Percentiles rank a stretch among this genome's conserved stretches.
Conservation (phyloP, 2,329 filamentous ascomycete genomes). For the Metarhizium anisopliae region DNA sequence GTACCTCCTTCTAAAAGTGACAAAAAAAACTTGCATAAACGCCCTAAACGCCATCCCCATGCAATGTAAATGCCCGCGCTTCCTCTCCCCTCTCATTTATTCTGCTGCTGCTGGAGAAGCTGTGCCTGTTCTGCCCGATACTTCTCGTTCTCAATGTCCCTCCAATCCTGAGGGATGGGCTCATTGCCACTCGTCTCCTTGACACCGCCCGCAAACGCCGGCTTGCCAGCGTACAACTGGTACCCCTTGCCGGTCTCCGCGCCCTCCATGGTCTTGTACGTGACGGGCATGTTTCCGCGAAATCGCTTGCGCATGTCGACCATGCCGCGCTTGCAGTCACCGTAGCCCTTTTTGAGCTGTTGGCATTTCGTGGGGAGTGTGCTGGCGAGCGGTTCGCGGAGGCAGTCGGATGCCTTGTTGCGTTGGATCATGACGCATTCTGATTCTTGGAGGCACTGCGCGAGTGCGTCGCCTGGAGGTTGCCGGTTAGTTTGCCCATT, state of each 20-base stretch:
- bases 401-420: conserved; percentile 77
- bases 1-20: background rate
- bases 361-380: conserved; percentile 81
- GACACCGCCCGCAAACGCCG: conserved; percentile 56
- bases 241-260: conserved; percentile 48
- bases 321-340: conserved; percentile 91
- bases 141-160: conserved; percentile 56
- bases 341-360: conserved; percentile 85
- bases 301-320: conserved; percentile 99
- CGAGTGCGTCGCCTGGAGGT: conserved; percentile 71
- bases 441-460: conserved; percentile 89
- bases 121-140: conserved; percentile 30
- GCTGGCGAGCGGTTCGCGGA: conserved; percentile 72
- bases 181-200: conserved; percentile 62
- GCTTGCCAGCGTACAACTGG: conserved; percentile 72
- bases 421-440: conserved; percentile 94
- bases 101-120: conserved; percentile 13
- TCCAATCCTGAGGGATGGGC: conserved; percentile 50
- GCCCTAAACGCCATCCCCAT: conserved; percentile 1
- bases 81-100: background rate
- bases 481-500: background rate
- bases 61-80: background rate
- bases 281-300: conserved; percentile 82
- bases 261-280: conserved; percentile 47
- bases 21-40: background rate